Evolutionary conservation across 1,284 basidiomycete genomes (phyloP).

Genomic region (Quambalaria eucalypti): DNA sequence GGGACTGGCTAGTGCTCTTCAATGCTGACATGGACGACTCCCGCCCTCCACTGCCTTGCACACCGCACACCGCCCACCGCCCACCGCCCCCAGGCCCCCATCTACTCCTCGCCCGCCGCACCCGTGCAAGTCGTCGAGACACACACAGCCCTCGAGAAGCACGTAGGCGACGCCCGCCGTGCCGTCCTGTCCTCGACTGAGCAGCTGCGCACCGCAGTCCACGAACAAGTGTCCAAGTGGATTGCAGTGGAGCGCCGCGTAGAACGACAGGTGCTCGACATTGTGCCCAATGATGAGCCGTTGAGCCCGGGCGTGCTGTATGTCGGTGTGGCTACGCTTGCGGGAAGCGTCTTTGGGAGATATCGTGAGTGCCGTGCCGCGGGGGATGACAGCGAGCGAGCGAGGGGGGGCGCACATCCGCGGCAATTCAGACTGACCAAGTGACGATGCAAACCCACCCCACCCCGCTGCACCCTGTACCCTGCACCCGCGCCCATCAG

Average conservation of each 20-base stretch:
- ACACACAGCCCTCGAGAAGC: constrained; percentile 6
- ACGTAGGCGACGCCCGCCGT: constrained; percentile 6
- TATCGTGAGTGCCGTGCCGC: constrained; percentile 52
- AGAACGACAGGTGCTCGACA: constrained; percentile 2
- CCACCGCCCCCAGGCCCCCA: constrained; percentile 4
- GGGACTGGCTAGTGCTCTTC: not conserved
- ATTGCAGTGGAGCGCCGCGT: constrained; percentile 9
- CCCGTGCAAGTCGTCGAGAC: constrained; percentile 7
- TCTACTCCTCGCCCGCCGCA: constrained; percentile 6
- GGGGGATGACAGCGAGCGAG: not conserved
- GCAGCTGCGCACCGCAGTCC: not conserved
- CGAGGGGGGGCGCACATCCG: not conserved
- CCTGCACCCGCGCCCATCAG: constrained; percentile 2
- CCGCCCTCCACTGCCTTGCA: not conserved
- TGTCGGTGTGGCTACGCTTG: constrained; percentile 74
- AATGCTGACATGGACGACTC: too few relatives aligned
- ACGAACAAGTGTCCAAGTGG: constrained; percentile 1
- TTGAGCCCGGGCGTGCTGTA: constrained; percentile 63
- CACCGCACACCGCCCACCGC: not conserved
- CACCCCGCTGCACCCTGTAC: not conserved
- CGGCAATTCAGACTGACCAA: not conserved
- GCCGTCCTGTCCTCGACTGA: not conserved
- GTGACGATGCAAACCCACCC: not conserved
- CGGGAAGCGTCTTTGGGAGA: constrained; percentile 73
- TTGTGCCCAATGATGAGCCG: constrained; percentile 55